A percentile compares a stretch with the other conserved stretches of the same genome.
These are phyloP conservation scores for Populus euphratica DNA, from an alignment of 345 rosid genomes.

Conservation along the genomic window DNA sequence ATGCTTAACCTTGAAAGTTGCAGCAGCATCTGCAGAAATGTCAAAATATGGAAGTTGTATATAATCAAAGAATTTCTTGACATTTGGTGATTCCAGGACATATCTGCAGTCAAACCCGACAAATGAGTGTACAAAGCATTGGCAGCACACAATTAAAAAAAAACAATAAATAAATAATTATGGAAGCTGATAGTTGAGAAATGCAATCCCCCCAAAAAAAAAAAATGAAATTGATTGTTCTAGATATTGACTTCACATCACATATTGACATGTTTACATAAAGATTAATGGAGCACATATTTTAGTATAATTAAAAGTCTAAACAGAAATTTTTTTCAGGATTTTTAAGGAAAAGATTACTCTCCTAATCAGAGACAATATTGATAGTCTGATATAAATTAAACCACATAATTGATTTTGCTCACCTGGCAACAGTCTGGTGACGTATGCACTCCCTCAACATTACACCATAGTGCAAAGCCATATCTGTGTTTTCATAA, in stretches of 20 bases:
- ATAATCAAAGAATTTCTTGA: conserved; percentile 87
- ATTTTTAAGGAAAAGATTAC: background rate
- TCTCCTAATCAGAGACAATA: background rate
- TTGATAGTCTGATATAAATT: background rate
- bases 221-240: background rate
- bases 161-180: background rate
- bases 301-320: background rate
- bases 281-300: background rate
- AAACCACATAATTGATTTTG: background rate
- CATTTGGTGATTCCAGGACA: conserved; percentile 76
- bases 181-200: background rate
- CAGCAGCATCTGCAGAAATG: conserved; percentile 98
- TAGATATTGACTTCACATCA: background rate
- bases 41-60: conserved; percentile 99
- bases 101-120: conserved; percentile 47
- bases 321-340: background rate
- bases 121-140: background rate
- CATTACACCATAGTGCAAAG: conserved; percentile 98
- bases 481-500: conserved; percentile 78
- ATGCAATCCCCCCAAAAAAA: background rate
- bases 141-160: background rate
- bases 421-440: conserved; percentile 91
- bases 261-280: background rate
- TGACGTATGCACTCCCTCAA: conserved; percentile 97
- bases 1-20: conserved; percentile 78